Base-by-base conservation (phyloP, 2,329 filamentous ascomycete genomes). In the Botrytis paeoniae region DNA sequence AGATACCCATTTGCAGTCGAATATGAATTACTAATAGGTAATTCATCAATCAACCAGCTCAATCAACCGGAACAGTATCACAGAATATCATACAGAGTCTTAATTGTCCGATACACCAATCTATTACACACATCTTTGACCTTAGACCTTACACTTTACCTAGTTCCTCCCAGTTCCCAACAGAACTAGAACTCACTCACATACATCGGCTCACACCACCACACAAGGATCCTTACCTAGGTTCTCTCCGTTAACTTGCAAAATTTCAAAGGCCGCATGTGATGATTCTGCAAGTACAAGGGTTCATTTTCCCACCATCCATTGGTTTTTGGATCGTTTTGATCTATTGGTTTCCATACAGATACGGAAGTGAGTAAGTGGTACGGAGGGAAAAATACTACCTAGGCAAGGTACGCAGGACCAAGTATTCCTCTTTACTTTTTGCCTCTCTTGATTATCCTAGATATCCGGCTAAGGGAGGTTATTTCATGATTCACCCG, bases 211-310 rank as follows among this genome's bases (percentile, higher is more conserved):
- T 64, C 39, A 64, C 39, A 64, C 35, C 64, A 66, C 22, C 35
- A 41, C 61, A 45, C 61, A 54, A 66, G 64, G 64, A 66, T 66
- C 64, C 32, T 66, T 39, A 14, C 37, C 14, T 9, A 29, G n/a
- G 14, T 29, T 29, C 51, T 29, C 51, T 64, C n/a, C 37, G 39
- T 43, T 22, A 22, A 45, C 41, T 43, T 29, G 39, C 39, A 63
- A 63, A 29, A 39, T 14, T 20, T 29, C 39, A 37, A 9, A 62
- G 29, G 39, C 71, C 9, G 57, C 72, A 75, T 73, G 72, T 73
- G 74, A 73, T 69, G 73, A 59, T 69, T 63, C 70, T 75, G 73
- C 74, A 75, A 66, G 73, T 74, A 69, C 74, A 75, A 75, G 74
- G 74, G 63, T 66, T 68, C 61, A 43, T 35, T 22, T 35, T 63